phyloP scores from a whole-genome alignment of 352 stramenopile genomes.

The Aphanomyces euteiches region DNA sequence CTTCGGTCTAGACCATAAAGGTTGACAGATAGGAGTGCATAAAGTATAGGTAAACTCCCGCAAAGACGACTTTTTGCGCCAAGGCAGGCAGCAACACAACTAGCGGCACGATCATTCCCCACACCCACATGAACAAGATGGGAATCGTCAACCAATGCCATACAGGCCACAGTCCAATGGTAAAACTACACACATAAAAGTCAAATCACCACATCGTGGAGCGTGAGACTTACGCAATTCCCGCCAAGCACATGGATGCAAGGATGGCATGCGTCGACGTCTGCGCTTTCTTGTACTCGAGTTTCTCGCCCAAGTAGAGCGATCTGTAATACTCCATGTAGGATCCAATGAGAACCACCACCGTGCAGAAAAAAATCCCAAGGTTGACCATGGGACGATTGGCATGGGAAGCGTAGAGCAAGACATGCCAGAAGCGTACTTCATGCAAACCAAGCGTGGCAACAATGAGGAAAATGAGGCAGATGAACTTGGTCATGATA shows the following conservation, averaged over 20 bases:
- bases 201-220: background rate
- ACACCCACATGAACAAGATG: conserved; percentile 82
- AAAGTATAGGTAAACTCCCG: conserved; percentile 60
- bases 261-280: conserved; percentile 69
- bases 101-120: conserved; percentile 67
- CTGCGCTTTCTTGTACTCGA: conserved; percentile 58
- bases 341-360: conserved; percentile 52
- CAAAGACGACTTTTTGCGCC: conserved; percentile 62
- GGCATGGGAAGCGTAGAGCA: conserved; percentile 53
- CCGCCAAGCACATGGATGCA: conserved; percentile 50
- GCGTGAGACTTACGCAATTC: conserved; percentile 42
- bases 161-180: conserved; percentile 69
- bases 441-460: conserved; percentile 55
- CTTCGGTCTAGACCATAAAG: conserved; percentile 11
- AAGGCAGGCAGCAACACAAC: conserved; percentile 58
- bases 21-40: conserved; percentile 64
- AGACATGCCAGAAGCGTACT: conserved; percentile 49
- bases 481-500: conserved; percentile 22
- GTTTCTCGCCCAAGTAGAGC: conserved; percentile 51
- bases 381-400: conserved; percentile 52
- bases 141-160: conserved; percentile 70
- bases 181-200: conserved; percentile 40
- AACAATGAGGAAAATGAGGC: conserved; percentile 47
- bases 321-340: conserved; percentile 76
- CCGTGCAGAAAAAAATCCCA: conserved; percentile 47